Percentiles rank a stretch among this genome's conserved stretches.
Conservation (phyloP, 306 rosid genomes). For the Casuarina glauca region DNA sequence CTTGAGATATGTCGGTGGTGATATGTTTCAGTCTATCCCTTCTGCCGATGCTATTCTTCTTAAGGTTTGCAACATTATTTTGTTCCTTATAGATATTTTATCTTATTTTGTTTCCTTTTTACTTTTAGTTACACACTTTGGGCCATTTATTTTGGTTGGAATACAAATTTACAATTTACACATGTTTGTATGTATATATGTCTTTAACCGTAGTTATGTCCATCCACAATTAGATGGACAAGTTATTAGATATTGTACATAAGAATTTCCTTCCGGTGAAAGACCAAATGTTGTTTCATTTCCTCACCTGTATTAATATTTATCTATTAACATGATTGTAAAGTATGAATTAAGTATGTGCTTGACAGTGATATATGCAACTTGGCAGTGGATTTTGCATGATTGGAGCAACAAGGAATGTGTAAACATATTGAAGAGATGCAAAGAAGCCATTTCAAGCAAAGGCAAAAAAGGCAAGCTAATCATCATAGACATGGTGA, state of each 20-base stretch:
- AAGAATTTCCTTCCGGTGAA: no score
- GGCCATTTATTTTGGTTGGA: no score
- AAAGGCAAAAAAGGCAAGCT: constrained; percentile 44
- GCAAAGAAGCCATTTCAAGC: constrained; percentile 47
- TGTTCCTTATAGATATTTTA: no score
- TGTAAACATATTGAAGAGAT: constrained; percentile 44
- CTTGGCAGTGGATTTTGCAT: constrained; percentile 47
- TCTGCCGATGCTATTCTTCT: constrained; percentile 49
- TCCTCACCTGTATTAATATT: no score
- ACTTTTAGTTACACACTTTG: no score
- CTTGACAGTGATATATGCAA: background rate
- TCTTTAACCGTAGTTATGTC: no score
- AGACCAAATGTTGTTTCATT: no score
- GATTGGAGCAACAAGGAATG: constrained; percentile 46
- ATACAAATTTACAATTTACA: no score
- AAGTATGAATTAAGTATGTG: no score
- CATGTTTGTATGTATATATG: no score
- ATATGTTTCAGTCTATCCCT: constrained; percentile 55
- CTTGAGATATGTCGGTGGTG: constrained; percentile 49
- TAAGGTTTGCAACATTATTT: constrained; percentile 25
- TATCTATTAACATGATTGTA: background rate
- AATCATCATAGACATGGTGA: constrained; percentile 51
- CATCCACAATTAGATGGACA: no score
- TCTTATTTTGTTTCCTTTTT: background rate
- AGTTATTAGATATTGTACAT: no score